Evolutionary conservation across 257 asterid genomes (phyloP).

Genomic region (Oldenlandia corymbosa): DNA sequence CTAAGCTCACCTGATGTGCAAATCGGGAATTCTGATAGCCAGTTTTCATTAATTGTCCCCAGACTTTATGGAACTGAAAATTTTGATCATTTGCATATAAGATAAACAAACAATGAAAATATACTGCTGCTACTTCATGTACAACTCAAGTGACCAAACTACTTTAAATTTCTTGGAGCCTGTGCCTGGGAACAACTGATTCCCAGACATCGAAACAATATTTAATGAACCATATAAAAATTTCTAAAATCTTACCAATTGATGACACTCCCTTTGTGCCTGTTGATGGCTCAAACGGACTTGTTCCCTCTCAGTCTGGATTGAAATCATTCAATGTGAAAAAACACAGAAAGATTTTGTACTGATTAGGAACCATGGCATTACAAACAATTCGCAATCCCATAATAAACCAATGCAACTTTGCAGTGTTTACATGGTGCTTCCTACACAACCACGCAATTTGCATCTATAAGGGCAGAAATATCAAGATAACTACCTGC

Average conservation of each 20-base stretch:
- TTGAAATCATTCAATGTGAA: slow-evolving; percentile 6
- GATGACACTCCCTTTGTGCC: slow-evolving; percentile 73
- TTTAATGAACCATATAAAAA: not conserved
- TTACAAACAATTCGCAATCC: not conserved
- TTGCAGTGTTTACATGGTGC: not conserved
- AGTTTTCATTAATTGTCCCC: slow-evolving; percentile 99
- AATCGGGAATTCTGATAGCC: slow-evolving; percentile 97
- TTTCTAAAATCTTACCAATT: slow-evolving; percentile 38
- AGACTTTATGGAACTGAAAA: slow-evolving; percentile 82
- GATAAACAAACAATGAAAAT: not conserved
- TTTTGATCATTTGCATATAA: slow-evolving; percentile 8
- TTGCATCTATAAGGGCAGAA: not conserved
- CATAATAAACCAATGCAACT: not conserved
- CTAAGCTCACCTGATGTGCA: slow-evolving; percentile 76
- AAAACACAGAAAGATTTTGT: not conserved
- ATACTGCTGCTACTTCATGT: no score
- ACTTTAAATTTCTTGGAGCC: not conserved
- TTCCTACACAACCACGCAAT: no score
- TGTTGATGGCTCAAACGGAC: slow-evolving; percentile 65
- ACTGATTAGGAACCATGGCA: not conserved
- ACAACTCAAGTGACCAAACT: not conserved
- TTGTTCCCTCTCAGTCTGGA: slow-evolving; percentile 55
- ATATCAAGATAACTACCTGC: slow-evolving; percentile 45
- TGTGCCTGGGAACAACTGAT: not conserved
- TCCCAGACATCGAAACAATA: not conserved